A percentile compares a stretch with the other conserved stretches of the same genome.
phyloP scores from a whole-genome alignment of 2,329 filamentous ascomycete species.

The Chaetoscypha palmicola region DNA sequence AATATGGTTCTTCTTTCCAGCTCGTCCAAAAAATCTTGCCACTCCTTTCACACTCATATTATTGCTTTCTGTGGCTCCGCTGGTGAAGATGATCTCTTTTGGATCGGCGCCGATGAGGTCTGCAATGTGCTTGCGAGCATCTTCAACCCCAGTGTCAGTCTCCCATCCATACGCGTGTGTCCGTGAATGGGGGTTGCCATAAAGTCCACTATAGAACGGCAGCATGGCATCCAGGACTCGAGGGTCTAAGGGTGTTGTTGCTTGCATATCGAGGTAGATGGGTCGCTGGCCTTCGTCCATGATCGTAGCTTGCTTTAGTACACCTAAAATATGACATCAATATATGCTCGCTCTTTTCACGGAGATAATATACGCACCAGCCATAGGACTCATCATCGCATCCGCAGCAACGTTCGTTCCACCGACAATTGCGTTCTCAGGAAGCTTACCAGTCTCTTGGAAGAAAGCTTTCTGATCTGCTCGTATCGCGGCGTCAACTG shows the following conservation, averaged over 20 bases:
- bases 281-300: conserved; percentile 90
- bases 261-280: conserved; percentile 98
- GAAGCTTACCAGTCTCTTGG: conserved; percentile 34
- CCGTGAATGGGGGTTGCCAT: conserved; percentile 93
- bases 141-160: conserved; percentile 87
- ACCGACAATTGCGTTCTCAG: conserved; percentile 23
- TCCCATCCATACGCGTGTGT: conserved; percentile 99
- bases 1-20: conserved; percentile 96
- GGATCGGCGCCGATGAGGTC: conserved; percentile 85
- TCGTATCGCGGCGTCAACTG: conserved; percentile 75
- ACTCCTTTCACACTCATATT: conserved; percentile 99
- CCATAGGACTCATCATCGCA: conserved; percentile 73
- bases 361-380: conserved; percentile 40
- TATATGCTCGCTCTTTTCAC: conserved; percentile 15
- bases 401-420: conserved; percentile 32
- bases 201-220: conserved; percentile 85
- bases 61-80: conserved; percentile 95
- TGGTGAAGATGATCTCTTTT: conserved; percentile 99
- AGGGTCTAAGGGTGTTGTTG: conserved; percentile 90
- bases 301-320: conserved; percentile 84
- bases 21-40: conserved; percentile 85
- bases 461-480: conserved; percentile 80
- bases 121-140: conserved; percentile 77
- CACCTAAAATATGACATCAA: conserved; percentile 40
- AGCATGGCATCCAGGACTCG: conserved; percentile 95